A percentile compares a stretch with the other conserved stretches of the same genome.
Evolutionary conservation across 805 yeast species (phyloP).

Genomic region (Teunomyces stri): DNA sequence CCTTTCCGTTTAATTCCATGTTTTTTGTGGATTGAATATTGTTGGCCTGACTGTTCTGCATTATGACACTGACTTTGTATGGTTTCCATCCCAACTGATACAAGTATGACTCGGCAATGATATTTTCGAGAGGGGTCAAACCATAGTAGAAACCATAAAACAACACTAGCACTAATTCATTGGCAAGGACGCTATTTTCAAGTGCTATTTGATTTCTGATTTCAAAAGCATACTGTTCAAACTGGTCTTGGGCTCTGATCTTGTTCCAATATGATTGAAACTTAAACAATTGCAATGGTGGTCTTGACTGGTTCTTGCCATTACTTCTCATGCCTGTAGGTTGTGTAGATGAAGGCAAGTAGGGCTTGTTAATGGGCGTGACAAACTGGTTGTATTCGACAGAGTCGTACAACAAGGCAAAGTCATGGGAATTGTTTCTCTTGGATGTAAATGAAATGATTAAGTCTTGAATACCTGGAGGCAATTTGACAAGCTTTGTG

Average conservation of each 20-base stretch:
- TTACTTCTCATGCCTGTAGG: slow-evolving; percentile 4
- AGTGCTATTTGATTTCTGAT: slow-evolving; percentile 22
- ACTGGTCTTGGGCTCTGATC: slow-evolving; percentile 32
- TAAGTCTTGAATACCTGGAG: slow-evolving; percentile 44
- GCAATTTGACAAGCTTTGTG: slow-evolving; percentile 29
- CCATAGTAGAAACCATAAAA: slow-evolving; percentile 46
- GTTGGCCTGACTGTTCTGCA: slow-evolving; percentile 4
- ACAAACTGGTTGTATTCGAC: slow-evolving; percentile 22
- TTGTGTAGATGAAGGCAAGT: slow-evolving; percentile 25
- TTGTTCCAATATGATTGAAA: slow-evolving; percentile 42
- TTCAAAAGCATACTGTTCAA: slow-evolving; percentile 32
- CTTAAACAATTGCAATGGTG: slow-evolving; percentile 34
- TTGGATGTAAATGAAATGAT: slow-evolving; percentile 38
- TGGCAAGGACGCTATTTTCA: slow-evolving; percentile 22
- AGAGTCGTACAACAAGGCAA: slow-evolving; percentile 22
- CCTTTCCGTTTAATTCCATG: slow-evolving; percentile 2
- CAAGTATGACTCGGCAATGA: slow-evolving; percentile 40
- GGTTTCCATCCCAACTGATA: slow-evolving; percentile 44
- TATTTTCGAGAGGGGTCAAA: slow-evolving; percentile 40
- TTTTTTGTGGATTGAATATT: slow-evolving; percentile 8
- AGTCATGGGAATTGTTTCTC: slow-evolving; percentile 22
- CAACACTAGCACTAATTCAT: slow-evolving; percentile 38
- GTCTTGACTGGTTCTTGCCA: slow-evolving; percentile 17
- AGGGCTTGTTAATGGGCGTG: slow-evolving; percentile 33
- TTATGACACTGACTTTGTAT: slow-evolving; percentile 19